Evolutionary conservation across 495 filamentous ascomycete genomes (phyloP).

Genomic region (Podospora pseudocomata): DNA sequence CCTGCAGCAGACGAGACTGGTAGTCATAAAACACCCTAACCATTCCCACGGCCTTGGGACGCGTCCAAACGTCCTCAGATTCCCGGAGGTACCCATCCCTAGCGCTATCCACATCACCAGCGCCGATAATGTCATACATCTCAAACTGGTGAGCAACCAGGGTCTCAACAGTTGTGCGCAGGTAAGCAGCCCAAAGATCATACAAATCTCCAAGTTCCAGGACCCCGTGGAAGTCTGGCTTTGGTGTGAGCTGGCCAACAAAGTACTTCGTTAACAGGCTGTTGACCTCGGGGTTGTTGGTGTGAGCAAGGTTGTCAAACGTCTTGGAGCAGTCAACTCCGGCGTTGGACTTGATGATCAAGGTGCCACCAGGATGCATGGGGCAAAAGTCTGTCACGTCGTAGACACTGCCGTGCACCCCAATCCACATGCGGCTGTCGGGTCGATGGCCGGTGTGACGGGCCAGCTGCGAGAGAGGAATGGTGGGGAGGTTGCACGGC

Average conservation of each 20-base stretch:
- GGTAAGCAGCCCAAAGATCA: slow-evolving; percentile 46
- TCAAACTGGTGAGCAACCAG: slow-evolving; percentile 49
- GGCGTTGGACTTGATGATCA: slow-evolving; percentile 52
- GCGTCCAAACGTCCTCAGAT: slow-evolving; percentile 42
- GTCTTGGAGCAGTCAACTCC: slow-evolving; percentile 50
- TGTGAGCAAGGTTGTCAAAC: slow-evolving; percentile 51
- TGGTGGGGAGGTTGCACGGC: slow-evolving; percentile 45
- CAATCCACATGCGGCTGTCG: slow-evolving; percentile 49
- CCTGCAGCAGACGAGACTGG: slow-evolving; percentile 49
- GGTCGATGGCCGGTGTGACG: slow-evolving; percentile 47
- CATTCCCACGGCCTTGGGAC: slow-evolving; percentile 42
- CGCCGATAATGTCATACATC: slow-evolving; percentile 47
- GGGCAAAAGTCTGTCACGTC: slow-evolving; percentile 50
- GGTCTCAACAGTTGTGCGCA: slow-evolving; percentile 45
- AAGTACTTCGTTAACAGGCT: slow-evolving; percentile 51
- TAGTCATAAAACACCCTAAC: slow-evolving; percentile 51
- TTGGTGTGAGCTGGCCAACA: slow-evolving; percentile 47
- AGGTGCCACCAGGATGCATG: slow-evolving; percentile 48
- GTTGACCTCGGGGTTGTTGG: slow-evolving; percentile 48
- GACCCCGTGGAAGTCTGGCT: slow-evolving; percentile 43
- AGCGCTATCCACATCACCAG: slow-evolving; percentile 27
- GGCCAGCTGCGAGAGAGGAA: slow-evolving; percentile 47
- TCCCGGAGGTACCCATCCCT: slow-evolving; percentile 20
- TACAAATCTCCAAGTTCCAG: slow-evolving; percentile 40
- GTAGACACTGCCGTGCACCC: slow-evolving; percentile 49